These are phyloP conservation scores for Phytophthora megakarya DNA, from an alignment of 352 stramenopile genomes.

Conservation along the genomic window DNA sequence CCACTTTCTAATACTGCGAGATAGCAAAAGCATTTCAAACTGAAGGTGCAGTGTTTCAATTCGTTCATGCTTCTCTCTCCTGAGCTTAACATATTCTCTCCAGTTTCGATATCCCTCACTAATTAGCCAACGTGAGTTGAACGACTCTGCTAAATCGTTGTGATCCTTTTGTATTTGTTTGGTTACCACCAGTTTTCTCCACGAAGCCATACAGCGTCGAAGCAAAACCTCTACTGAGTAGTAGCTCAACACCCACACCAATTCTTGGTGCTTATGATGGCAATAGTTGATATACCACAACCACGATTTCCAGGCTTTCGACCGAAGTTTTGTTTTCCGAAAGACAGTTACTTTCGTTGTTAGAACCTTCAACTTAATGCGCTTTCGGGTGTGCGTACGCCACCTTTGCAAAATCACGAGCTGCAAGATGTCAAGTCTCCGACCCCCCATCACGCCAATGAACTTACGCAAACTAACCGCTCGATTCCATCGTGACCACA, in stretches of 20 bases:
- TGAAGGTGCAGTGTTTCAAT: background rate
- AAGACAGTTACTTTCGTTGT: slow-evolving; percentile 4
- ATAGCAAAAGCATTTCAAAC: slow-evolving; percentile 5
- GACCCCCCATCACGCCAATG: slow-evolving; percentile 8
- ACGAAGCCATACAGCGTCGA: slow-evolving; percentile 21
- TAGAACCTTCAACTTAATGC: slow-evolving; percentile 13
- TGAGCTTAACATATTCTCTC: slow-evolving; percentile 16
- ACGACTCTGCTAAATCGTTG: slow-evolving; percentile 10
- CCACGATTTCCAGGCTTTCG: slow-evolving; percentile 30
- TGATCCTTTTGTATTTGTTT: slow-evolving; percentile 3
- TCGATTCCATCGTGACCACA: slow-evolving; percentile 32
- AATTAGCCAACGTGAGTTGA: slow-evolving; percentile 19
- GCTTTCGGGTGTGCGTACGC: background rate
- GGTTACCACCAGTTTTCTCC: slow-evolving; percentile 22
- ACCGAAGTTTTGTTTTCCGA: background rate
- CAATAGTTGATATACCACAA: slow-evolving; percentile 20
- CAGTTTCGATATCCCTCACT: slow-evolving; percentile 8
- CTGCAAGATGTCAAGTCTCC: slow-evolving; percentile 6
- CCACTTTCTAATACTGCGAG: slow-evolving; percentile 29
- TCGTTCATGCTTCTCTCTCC: slow-evolving; percentile 3
- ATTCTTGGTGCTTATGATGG: slow-evolving; percentile 30
- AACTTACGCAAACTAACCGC: slow-evolving; percentile 17
- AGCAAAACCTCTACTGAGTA: slow-evolving; percentile 39
- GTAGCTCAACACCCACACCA: slow-evolving; percentile 34
- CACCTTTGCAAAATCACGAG: slow-evolving; percentile 15